These are phyloP conservation scores for Knufia petricola DNA, from an alignment of 2,329 filamentous ascomycete species.

Conservation along the genomic window DNA sequence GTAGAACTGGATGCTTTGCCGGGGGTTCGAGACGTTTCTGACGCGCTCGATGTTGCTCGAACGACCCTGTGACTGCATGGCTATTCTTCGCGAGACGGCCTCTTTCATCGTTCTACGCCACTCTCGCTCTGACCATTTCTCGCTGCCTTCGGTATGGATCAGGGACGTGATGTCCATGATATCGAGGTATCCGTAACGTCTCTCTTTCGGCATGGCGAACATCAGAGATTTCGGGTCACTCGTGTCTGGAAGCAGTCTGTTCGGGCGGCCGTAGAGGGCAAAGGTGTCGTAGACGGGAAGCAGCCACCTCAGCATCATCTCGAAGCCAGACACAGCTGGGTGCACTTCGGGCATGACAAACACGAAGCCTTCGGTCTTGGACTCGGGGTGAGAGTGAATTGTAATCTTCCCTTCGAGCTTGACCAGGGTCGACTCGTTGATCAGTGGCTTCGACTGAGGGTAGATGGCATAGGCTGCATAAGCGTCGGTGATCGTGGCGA, in stretches of 20 bases:
- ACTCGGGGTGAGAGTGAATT: slow-evolving; percentile 69
- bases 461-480: slow-evolving; percentile 94
- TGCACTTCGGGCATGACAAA: slow-evolving; percentile 96
- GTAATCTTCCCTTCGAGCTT: slow-evolving; percentile 89
- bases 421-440: slow-evolving; percentile 86
- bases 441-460: slow-evolving; percentile 83
- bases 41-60: slow-evolving; percentile 32
- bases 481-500: slow-evolving; percentile 82
- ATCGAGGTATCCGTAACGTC: slow-evolving; percentile 83
- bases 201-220: slow-evolving; percentile 92
- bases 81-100: slow-evolving; percentile 70
- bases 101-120: slow-evolving; percentile 89
- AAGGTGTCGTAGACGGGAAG: slow-evolving; percentile 95
- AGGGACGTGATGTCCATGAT: slow-evolving; percentile 72
- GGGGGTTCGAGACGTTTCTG: slow-evolving; percentile 14
- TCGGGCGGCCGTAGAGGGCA: slow-evolving; percentile 79
- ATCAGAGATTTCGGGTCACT: slow-evolving; percentile 83
- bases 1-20: slow-evolving; percentile 36
- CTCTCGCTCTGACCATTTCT: slow-evolving; percentile 71
- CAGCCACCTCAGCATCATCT: slow-evolving; percentile 86
- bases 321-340: slow-evolving; percentile 85
- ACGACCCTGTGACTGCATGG: slow-evolving; percentile 38
- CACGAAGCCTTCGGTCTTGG: slow-evolving; percentile 81
- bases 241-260: slow-evolving; percentile 74
- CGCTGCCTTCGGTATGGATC: slow-evolving; percentile 67